Base-by-base conservation (phyloP, 164 flowering plant species). In the Vitis rupestris region DNA sequence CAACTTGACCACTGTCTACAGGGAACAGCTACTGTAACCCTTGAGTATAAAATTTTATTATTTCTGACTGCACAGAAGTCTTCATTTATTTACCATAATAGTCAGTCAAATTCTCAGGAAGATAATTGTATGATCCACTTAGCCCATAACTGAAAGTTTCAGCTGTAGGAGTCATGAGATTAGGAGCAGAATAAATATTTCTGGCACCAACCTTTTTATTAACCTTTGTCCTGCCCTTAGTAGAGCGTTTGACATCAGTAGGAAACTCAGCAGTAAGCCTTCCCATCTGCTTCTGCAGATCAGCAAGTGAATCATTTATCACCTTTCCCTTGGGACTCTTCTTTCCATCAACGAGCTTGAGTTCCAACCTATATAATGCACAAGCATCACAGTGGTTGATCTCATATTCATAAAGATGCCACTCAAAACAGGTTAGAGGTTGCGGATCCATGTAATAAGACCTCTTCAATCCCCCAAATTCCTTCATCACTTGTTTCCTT, bases 361-460 rank as follows among this genome's bases (percentile, higher is more conserved):
- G 76, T 72, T 93, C 98, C 74, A 96, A 76, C 79, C 98, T 81
- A 69, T 96, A 96, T 70, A 96, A 75, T 3, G 99, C 99, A 69
- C 94, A 92, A 5, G 80, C 88, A 74, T 87, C 97, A 67, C 86
- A 96, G 62, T 88, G 88, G 74, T 76, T 92, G 80, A 96, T 92
- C 83, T 92, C 99, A 76, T 96, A 96, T 70, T 96, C 99, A 66
- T 89, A 96, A 0, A 96, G 94, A 68, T 96, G 99, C 97, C 98
- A 96, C 68, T 96, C 99, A 60, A 76, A 82, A 76, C 83, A 75
- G 64, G 75, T 83, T 69, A 82, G 70, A 29, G 99, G 99, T 59
- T 96, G 98, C 54, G 99, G 99, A 71, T 96, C 98, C 99, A 96
- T 96, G 76, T 96, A 96, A 69, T 96, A 93, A 54, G 98, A 93